Base-by-base conservation (phyloP, 1,139 yeast genomes). In the Taphrina deformans region DNA sequence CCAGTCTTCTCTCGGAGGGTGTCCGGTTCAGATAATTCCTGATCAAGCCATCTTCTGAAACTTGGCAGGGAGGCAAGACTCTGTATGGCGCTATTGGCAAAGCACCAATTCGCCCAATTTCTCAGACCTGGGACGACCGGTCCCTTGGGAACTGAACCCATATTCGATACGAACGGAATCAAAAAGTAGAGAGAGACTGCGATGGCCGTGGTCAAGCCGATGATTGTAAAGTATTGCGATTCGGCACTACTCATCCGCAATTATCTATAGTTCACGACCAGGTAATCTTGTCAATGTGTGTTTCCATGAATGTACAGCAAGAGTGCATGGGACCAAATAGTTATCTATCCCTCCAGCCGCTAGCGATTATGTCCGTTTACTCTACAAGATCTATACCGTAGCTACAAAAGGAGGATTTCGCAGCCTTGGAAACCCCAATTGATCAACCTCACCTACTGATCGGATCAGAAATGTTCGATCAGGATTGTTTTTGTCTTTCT, bases 31-130 rank as follows among this genome's bases (percentile, higher is more conserved):
- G 33, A 27, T 16, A 40, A 27, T n/a, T 38, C 40, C 51, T 48
- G 50, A 40, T 59, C 53, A 29, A 59, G 31, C 63, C 63, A 59
- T 33, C 29, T 24, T 29, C 46, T 27, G 21, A 59, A 52, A 9
- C 50, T 27, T 40, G 63, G 56, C 24, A 59, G 16, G 7, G 56
- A 48, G 6, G 63, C 31, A 10, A 59, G 55, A 26, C 63, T 38
- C 56, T 59, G 63, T 1, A 50, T 26, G 23, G 38, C 56, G 16
- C 55, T 46, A 24, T 59, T 59, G 46, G 55, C 50, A 29, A 59
- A 59, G 50, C 63, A 59, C 63, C 63, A 59, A 14, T 59, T 59
- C 16, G 56, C 63, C 63, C 63, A 59, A 18, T 59, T 59, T 12
- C 63, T 55, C 12, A 59, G 40, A 18, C 63, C 63, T 7, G 63